These are phyloP conservation scores for Verticillium klebahnii DNA, from an alignment of 2,329 filamentous ascomycete species.

Conservation along the genomic window DNA sequence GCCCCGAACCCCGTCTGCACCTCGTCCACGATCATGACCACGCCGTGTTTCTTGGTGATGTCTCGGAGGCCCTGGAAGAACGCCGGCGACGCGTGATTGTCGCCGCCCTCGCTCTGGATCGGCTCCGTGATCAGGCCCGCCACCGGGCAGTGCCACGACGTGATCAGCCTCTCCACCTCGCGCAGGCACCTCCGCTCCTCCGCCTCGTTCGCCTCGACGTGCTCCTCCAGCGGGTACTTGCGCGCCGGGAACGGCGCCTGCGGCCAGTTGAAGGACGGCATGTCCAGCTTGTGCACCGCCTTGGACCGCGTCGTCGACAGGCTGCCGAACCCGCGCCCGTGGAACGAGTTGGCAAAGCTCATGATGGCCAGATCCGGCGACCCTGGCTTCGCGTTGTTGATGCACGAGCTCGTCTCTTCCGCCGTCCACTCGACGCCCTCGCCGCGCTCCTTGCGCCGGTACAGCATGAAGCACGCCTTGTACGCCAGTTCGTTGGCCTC, in stretches of 20 bases:
- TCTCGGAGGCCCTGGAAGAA: constrained; percentile 75
- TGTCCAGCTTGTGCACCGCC: constrained; percentile 81
- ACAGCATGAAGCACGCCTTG: constrained; percentile 84
- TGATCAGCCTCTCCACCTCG: constrained; percentile 69
- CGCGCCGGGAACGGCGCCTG: constrained; percentile 75
- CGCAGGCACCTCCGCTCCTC: constrained; percentile 70
- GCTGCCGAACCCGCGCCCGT: constrained; percentile 74
- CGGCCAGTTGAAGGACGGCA: constrained; percentile 85
- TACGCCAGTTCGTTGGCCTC: constrained; percentile 83
- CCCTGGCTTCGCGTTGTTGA: constrained; percentile 70
- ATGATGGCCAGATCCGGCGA: constrained; percentile 72
- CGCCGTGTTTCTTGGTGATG: constrained; percentile 63
- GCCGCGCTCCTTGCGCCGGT: constrained; percentile 66
- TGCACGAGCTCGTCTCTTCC: constrained; percentile 62
- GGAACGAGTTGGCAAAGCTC: constrained; percentile 74
- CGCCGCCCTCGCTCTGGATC: constrained; percentile 78
- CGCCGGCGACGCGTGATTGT: constrained; percentile 74
- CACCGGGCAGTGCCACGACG: constrained; percentile 61
- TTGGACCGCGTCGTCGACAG: constrained; percentile 78
- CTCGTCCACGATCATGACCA: constrained; percentile 77
- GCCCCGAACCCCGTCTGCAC: constrained; percentile 59
- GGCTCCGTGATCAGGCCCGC: constrained; percentile 74
- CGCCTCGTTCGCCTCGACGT: constrained; percentile 62
- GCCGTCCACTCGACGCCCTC: constrained; percentile 64
- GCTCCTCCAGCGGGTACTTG: constrained; percentile 71